Conservation (phyloP, 148 eudicot genomes). For the Mesembryanthemum crystallinum region DNA sequence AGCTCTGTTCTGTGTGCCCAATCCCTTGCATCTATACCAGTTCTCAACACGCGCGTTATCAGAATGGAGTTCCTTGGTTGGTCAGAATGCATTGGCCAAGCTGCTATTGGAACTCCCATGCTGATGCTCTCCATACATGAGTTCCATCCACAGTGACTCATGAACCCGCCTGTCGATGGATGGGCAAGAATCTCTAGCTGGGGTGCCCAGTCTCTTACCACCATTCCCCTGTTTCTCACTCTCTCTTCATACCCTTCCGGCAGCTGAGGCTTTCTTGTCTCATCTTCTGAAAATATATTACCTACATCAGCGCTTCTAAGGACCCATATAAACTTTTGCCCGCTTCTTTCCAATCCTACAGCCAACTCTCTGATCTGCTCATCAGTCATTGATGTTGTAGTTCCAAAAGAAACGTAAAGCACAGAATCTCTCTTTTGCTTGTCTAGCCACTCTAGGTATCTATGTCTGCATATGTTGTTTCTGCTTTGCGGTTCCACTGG, state of each 20-base stretch:
- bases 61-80: slow-evolving; percentile 48
- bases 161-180: slow-evolving; percentile 43
- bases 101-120: slow-evolving; percentile 51
- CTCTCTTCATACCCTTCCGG: slow-evolving; percentile 65
- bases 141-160: slow-evolving; percentile 66
- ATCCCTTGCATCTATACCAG: slow-evolving; percentile 35
- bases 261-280: slow-evolving; percentile 27
- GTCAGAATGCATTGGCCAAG: slow-evolving; percentile 70
- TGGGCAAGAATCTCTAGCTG: slow-evolving; percentile 59
- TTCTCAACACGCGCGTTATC: slow-evolving; percentile 32
- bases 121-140: slow-evolving; percentile 56
- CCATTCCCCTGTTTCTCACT: slow-evolving; percentile 40
- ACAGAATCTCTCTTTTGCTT: slow-evolving; percentile 51
- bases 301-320: slow-evolving; percentile 33
- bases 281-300: slow-evolving; percentile 15
- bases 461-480: slow-evolving; percentile 18
- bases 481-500: slow-evolving; percentile 13
- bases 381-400: slow-evolving; percentile 37
- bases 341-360: slow-evolving; percentile 49
- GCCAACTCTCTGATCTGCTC: slow-evolving; percentile 60
- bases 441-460: slow-evolving; percentile 56
- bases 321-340: slow-evolving; percentile 64
- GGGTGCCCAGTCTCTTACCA: slow-evolving; percentile 61
- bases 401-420: slow-evolving; percentile 64
- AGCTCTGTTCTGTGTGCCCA: slow-evolving; percentile 34